Conservation (phyloP, 2,329 filamentous ascomycete species). For the Scedosporium boydii region DNA sequence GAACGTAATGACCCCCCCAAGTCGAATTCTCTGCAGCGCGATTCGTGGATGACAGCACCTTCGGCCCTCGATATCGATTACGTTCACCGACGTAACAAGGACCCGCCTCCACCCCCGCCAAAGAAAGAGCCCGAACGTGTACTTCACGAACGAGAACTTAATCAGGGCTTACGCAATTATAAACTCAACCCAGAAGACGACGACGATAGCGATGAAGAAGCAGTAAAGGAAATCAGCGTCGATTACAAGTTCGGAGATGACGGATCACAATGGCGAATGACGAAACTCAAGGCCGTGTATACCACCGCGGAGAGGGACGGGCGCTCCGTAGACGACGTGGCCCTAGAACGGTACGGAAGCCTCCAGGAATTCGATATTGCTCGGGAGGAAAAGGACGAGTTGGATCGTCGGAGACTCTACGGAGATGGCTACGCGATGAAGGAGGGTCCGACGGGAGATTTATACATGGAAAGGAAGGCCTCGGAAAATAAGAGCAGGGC, state of each 20-base stretch:
- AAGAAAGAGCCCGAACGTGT: constrained; percentile 57
- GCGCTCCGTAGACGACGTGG: constrained; percentile 69
- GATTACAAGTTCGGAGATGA: constrained; percentile 81
- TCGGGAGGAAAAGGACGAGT: constrained; percentile 82
- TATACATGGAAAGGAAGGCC: constrained; percentile 68
- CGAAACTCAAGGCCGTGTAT: constrained; percentile 81
- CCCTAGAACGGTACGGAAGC: constrained; percentile 70
- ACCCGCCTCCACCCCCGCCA: constrained; percentile 40
- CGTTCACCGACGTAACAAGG: constrained; percentile 51
- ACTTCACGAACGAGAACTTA: constrained; percentile 74
- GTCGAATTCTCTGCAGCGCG: constrained; percentile 47
- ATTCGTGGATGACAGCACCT: constrained; percentile 92
- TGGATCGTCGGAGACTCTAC: constrained; percentile 75
- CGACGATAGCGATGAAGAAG: constrained; percentile 45
- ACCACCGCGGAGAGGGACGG: constrained; percentile 65
- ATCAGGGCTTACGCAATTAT: constrained; percentile 51
- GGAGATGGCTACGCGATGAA: constrained; percentile 78
- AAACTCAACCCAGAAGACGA: constrained; percentile 26
- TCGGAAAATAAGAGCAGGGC: constrained; percentile 33
- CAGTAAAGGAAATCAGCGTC: constrained; percentile 39
- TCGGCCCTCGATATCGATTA: constrained; percentile 79
- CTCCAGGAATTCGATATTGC: constrained; percentile 84
- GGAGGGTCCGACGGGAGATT: constrained; percentile 76
- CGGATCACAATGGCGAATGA: constrained; percentile 94
- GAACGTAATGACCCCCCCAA: constrained; percentile 14